Conservation (phyloP, 768 basidiomycete species). For the Mycena galericulata region DNA sequence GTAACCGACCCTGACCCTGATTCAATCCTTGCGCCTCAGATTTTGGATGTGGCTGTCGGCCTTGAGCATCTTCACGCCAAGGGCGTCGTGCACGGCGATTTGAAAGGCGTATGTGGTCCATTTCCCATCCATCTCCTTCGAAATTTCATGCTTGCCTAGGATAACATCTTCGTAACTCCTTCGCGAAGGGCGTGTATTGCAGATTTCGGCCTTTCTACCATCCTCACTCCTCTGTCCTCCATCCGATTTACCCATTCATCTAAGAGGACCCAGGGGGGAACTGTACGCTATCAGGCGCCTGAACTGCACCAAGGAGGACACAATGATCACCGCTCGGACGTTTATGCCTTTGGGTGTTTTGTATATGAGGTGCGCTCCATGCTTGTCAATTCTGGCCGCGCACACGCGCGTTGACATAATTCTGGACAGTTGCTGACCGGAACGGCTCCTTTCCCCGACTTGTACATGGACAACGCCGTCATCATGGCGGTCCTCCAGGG, state of each 20-base stretch:
- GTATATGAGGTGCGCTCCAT: conserved; percentile 47
- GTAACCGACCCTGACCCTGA: neutral
- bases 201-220: neutral
- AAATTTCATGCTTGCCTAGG: conserved; percentile 42
- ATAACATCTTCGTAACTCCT: conserved; percentile 59
- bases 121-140: neutral
- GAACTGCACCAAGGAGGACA: conserved; percentile 46
- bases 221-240: neutral
- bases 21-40: conserved; percentile 6
- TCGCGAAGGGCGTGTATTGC: too few species aligned
- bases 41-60: conserved; percentile 29
- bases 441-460: conserved; percentile 3
- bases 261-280: conserved; percentile 39
- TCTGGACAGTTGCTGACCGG: conserved; percentile 7
- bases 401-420: neutral
- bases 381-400: neutral
- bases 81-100: conserved; percentile 35
- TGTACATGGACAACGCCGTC: neutral
- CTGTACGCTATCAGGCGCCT: conserved; percentile 49
- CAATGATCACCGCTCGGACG: conserved; percentile 42
- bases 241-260: conserved; percentile 40
- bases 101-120: conserved; percentile 28
- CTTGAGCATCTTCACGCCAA: conserved; percentile 33
- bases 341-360: conserved; percentile 57
- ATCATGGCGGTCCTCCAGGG: neutral